Base-by-base conservation (phyloP, 345 rosid species). In the Gossypium rotundifolium region DNA sequence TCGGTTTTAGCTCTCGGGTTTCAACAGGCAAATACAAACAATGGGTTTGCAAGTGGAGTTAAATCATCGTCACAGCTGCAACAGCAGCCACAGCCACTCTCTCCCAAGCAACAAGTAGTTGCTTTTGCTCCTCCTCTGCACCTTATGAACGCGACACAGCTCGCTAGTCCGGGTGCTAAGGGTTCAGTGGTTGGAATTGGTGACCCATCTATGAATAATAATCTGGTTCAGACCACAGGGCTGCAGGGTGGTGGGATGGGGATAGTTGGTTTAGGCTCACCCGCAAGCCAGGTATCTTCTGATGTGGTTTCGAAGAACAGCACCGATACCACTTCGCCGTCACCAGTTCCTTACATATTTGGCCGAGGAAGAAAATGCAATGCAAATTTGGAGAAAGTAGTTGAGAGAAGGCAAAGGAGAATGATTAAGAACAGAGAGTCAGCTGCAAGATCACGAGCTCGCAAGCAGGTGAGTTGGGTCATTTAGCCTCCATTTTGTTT, bases 381-480 rank as follows among this genome's bases (percentile, higher is more conserved):
- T 81, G 87, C 85, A 9, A 78, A 88, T 64, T 60, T 90, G 54
- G 98, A 92, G 89, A 94, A 90, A 85, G 98, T 93, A 60, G 89
- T 88, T 61, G 96, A 93, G 82, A 88, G 98, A 82, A 91, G 98
- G 88, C 98, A 94, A 70, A 85, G 87, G 80, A 89, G 98, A 84
- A 94, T 94, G 98, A 92, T 94, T 69, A 94, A 94, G 81, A 94
- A 94, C 77, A 84, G 98, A 65, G 98, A 94, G 78, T 94, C 98
- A 16, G 98, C 98, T 83, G 97, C 98, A 46, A 89, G 97, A 79
- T 94, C 98, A 60, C 81, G 98, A 75, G 97, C 97, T 82, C 97
- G 98, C 60, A 94, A 94, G 85, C 98, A 94, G 98, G 98, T 92
- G 70, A 80, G 65, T 65, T 29, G 11, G 52, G 38, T 54, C 77